Evolutionary conservation across 805 yeast species (phyloP), one percentile per base, ranked within the genome.

Genomic region (Candida loeiensis): DNA sequence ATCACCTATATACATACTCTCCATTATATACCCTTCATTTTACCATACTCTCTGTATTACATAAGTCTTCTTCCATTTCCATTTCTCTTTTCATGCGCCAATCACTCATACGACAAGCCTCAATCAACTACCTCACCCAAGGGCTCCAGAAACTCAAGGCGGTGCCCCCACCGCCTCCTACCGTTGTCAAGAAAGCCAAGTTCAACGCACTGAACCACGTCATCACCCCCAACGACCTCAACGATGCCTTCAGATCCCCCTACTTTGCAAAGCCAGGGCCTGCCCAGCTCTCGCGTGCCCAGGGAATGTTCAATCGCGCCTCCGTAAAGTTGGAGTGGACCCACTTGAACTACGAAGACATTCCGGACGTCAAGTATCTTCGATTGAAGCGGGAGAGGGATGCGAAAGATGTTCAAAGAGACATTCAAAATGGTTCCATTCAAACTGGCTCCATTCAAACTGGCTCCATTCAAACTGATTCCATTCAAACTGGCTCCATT

Each of bases 271-370:
- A 24, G 1, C 54, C 50, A 6, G 39, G 52, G 3, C 28, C 34
- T 13, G 35, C 39, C 9, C 51, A 55, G 14, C 30, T 54, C 27
- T 31, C 53, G 17, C 25, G 41, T 3, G 51, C 66, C 4, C 70
- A 63, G 40, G 31, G 47, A 4, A 47, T 67, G 20, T 78, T 82
- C 53, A 71, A 74, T 43, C 54, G 55, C 2, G 63, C 80, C 1
- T 61, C 61, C 14, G 66, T 76, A 2, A 55, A 58, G 16, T 64
- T 77, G 30, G 85, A 81, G 48, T 82, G 89, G 88, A 73, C 82
- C 12, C 64, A 75, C 15, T 73, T 69, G 5, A 56, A 63, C 4
- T 80, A 74, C 44, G 48, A 61, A 9, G 74, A 77, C 15, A 77
- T 83, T 4, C 91, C 88, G 0, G 82, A 79, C 25, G 72, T 77